These are phyloP conservation scores for Medicago arabica DNA, from an alignment of 306 rosid species.

Conservation along the genomic window DNA sequence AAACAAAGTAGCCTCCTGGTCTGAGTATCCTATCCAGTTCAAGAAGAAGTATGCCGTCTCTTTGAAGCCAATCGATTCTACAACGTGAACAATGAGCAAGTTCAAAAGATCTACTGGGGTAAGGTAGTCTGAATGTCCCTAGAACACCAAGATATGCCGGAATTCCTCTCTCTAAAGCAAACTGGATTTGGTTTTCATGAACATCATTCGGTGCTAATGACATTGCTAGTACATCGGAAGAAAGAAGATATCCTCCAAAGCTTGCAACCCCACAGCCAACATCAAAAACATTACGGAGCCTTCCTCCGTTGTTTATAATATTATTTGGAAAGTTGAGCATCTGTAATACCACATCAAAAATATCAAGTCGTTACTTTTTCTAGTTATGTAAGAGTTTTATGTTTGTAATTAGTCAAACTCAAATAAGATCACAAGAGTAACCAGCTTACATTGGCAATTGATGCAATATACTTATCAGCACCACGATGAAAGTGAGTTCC, in stretches of 20 bases:
- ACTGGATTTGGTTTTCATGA: conserved; percentile 96
- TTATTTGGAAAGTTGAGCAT: conserved; percentile 89
- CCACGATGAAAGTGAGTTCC: conserved; percentile 96
- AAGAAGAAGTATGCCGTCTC: conserved; percentile 93
- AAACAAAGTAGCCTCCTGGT: conserved; percentile 94
- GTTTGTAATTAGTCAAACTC: conserved; percentile 30
- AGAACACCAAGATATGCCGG: conserved; percentile 94
- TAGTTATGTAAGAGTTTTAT: background rate
- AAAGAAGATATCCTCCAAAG: conserved; percentile 90
- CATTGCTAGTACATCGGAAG: conserved; percentile 78
- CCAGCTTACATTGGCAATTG: conserved; percentile 81
- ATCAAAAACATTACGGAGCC: conserved; percentile 77
- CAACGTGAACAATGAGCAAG: conserved; percentile 97
- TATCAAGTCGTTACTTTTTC: conserved; percentile 28
- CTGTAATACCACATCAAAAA: conserved; percentile 53
- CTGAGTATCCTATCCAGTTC: conserved; percentile 92
- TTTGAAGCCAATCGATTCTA: conserved; percentile 95
- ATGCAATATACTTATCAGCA: conserved; percentile 88
- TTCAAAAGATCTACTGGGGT: conserved; percentile 96
- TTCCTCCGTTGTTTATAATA: conserved; percentile 75
- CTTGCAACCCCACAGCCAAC: conserved; percentile 96
- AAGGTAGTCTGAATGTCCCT: conserved; percentile 91
- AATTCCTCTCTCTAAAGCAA: conserved; percentile 94
- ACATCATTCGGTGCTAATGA: conserved; percentile 95
- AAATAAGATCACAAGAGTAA: conserved; percentile 35